Conservation (phyloP, 176 grass and related monocot genomes). For the Musa acuminata region DNA sequence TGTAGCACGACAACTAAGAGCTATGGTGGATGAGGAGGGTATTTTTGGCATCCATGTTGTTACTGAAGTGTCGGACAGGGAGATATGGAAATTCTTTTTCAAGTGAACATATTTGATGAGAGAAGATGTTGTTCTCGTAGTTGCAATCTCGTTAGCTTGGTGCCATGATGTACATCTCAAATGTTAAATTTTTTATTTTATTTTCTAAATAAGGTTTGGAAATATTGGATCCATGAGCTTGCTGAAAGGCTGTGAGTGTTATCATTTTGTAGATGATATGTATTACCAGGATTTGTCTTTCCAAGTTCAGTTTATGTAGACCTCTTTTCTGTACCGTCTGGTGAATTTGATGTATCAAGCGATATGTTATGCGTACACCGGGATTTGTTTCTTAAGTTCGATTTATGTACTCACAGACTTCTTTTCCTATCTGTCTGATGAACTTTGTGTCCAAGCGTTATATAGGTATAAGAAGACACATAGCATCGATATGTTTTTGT, state of each 20-base stretch:
- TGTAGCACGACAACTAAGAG: slow-evolving; percentile 42
- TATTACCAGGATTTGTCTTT: slow-evolving; percentile 4
- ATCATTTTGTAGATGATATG: not conserved
- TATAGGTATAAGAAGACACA: too few relatives aligned
- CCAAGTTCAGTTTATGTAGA: not conserved
- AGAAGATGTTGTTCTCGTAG: not conserved
- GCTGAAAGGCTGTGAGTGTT: not conserved
- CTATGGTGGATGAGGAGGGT: slow-evolving; percentile 61
- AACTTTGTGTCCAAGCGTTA: not conserved
- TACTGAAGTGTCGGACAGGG: slow-evolving; percentile 44
- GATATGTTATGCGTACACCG: not conserved
- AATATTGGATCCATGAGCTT: not conserved
- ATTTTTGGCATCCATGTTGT: slow-evolving; percentile 48
- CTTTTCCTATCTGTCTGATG: not conserved
- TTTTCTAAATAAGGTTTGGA: not conserved
- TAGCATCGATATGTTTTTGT: too few relatives aligned
- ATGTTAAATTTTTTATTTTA: not conserved
- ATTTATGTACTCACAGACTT: not conserved
- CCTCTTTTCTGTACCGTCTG: not conserved
- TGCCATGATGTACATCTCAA: not conserved
- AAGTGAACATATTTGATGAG: slow-evolving; percentile 22
- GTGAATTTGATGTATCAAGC: not conserved
- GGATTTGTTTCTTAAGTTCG: not conserved
- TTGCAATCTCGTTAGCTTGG: not conserved
- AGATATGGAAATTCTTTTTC: slow-evolving; percentile 90